These are phyloP conservation scores for Musa balbisiana DNA, from an alignment of 202 grass and related monocot genomes.

Conservation along the genomic window DNA sequence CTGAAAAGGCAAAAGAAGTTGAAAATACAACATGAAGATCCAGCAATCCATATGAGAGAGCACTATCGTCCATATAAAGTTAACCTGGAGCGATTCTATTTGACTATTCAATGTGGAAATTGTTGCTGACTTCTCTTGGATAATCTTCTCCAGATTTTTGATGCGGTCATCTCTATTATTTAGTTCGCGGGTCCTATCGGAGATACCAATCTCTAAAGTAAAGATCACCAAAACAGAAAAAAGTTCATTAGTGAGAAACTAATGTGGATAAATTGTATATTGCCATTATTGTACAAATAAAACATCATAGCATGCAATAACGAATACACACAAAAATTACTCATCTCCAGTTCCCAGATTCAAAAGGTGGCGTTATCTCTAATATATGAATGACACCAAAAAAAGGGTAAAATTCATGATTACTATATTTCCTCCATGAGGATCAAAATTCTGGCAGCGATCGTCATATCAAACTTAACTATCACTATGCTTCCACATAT, in stretches of 20 bases:
- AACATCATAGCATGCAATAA: neutral
- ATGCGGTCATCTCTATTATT: conserved; percentile 54
- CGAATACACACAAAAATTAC: neutral
- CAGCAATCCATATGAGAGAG: neutral
- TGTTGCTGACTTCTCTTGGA: conserved; percentile 46
- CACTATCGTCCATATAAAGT: neutral
- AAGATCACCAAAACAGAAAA: neutral
- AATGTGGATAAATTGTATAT: neutral
- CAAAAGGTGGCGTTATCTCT: neutral
- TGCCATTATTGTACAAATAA: neutral
- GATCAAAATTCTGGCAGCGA: neutral
- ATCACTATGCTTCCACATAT: neutral
- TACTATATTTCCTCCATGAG: neutral
- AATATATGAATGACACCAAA: neutral
- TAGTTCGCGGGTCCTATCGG: conserved; percentile 43
- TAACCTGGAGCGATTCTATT: conserved; percentile 63
- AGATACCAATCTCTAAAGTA: conserved; percentile 40
- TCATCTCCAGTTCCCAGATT: neutral
- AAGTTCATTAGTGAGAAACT: neutral
- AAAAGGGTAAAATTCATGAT: neutral
- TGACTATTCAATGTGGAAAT: conserved; percentile 57
- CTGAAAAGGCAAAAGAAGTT: conserved; percentile 22
- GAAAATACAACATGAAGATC: neutral
- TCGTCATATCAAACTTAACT: neutral
- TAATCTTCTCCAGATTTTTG: conserved; percentile 40